Percentiles rank a stretch among this genome's conserved stretches.
Evolutionary conservation across 2,329 filamentous ascomycete genomes (phyloP).

Genomic region (Orbilia oligospora): DNA sequence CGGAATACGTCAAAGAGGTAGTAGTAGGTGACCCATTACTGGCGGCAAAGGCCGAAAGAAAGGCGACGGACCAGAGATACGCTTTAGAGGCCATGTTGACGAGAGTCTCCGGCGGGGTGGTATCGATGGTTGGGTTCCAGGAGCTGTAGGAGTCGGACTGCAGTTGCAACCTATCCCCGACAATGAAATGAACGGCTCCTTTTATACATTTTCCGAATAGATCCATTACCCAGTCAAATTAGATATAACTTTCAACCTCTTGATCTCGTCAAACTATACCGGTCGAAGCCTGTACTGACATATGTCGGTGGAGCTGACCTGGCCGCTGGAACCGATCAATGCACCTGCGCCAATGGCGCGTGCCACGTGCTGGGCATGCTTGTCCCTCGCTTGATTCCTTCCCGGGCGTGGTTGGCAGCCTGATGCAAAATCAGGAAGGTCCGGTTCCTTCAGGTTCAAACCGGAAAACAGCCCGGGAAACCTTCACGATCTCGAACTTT

Average conservation of each 20-base stretch:
- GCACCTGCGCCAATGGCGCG: conserved; percentile 33
- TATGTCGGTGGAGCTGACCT: conserved; percentile 8
- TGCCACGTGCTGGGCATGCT: conserved; percentile 45
- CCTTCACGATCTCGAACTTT: not conserved
- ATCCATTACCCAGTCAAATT: not conserved
- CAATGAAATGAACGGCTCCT: not conserved
- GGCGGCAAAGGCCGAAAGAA: conserved; percentile 18
- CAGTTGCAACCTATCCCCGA: not conserved
- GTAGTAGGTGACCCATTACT: not conserved
- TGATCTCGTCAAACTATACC: not conserved
- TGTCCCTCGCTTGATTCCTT: conserved; percentile 22
- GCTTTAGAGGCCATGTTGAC: conserved; percentile 28
- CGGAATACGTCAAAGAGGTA: conserved; percentile 24
- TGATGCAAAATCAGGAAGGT: conserved; percentile 16
- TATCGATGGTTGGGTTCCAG: conserved; percentile 14
- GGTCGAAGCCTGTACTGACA: not conserved
- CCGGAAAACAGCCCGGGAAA: conserved; percentile 19
- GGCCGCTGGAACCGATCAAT: not conserved
- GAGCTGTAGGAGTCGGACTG: not conserved
- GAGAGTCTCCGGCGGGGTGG: conserved; percentile 9
- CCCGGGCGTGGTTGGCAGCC: conserved; percentile 33
- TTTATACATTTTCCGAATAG: conserved; percentile 20
- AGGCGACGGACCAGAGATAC: conserved; percentile 25
- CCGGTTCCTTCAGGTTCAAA: not conserved
- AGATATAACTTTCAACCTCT: not conserved